Evolutionary conservation across 2,329 filamentous ascomycete genomes (phyloP), one percentile per base, ranked within the genome.

Genomic region (Talaromyces verruculosus): DNA sequence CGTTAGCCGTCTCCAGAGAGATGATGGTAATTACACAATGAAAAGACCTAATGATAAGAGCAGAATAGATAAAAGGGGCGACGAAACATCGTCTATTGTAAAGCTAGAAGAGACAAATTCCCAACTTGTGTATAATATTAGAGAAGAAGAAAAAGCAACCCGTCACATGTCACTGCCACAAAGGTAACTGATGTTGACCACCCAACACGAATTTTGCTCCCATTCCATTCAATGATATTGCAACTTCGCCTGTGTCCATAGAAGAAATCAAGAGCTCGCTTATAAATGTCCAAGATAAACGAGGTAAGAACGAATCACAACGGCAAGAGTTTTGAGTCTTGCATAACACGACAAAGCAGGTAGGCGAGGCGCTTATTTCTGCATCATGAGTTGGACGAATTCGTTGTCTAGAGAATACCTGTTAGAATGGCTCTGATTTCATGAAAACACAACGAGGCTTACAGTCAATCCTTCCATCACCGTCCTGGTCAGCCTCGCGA

Each of bases 331-430:
- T 35, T 57, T 61, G 19, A 45, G 33, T 45, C 49, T 58, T 43
- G 55, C 63, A 65, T 25, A 72, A 69, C 70, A 68, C 68, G 69
- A 67, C 69, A 67, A 69, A 69, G 65, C 60, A 66, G 61, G 63
- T 7, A 67, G 25, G 35, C 10, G 7, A 43, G 25, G 35, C 60
- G 69, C 79, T 85, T 91, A 94, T 85, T 94, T 94, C 86, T 95
- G 91, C 91, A 95, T 94, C 91, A 95, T 95, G 78, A 95, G 89
- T 83, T 95, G 91, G 73, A 95, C 91, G 77, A 95, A 95, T 82
- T 95, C 91, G 84, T 94, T 94, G 83, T 94, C 91, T 94, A 73
- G n/a, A 15, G n/a, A 30, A 3, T 2, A 30, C 15, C 6, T 1
- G 13, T 57, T 57, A 57, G 53, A 33, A 37, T 5, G 6, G 5